A percentile compares a stretch with the other conserved stretches of the same genome.
Conservation (phyloP, 2,329 filamentous ascomycete species). For the Fusarium setosum region DNA sequence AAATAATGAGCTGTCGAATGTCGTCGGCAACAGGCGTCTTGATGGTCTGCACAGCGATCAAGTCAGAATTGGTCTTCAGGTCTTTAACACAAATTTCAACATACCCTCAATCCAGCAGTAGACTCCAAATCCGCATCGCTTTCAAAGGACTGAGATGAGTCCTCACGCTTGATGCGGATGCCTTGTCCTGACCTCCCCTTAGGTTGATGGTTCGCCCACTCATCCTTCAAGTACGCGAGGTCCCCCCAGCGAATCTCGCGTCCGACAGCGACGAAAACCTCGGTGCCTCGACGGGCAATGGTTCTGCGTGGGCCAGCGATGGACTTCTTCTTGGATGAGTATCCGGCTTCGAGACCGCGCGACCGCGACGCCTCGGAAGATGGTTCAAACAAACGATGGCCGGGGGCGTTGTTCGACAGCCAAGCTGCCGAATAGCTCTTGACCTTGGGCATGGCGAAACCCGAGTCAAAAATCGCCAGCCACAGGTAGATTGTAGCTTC, state of each 20-base stretch:
- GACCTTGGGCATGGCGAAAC: conserved; percentile 79
- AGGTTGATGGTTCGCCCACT: conserved; percentile 48
- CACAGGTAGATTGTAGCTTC: conserved; percentile 15
- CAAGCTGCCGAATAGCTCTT: conserved; percentile 88
- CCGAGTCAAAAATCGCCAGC: conserved; percentile 7
- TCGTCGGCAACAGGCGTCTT: conserved; percentile 82
- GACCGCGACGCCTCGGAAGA: conserved; percentile 52
- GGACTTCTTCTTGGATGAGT: conserved; percentile 56
- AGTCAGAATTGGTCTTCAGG: conserved; percentile 10
- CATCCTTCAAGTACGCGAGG: conserved; percentile 80
- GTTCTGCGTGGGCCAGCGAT: conserved; percentile 68
- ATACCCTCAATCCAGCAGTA: conserved; percentile 48
- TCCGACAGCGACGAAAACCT: conserved; percentile 89
- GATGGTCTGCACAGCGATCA: conserved; percentile 66
- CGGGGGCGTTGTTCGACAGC: conserved; percentile 82
- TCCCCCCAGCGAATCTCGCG: conserved; percentile 95
- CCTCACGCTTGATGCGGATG: conserved; percentile 61
- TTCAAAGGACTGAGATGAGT: conserved; percentile 53
- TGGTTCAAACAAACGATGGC: conserved; percentile 79
- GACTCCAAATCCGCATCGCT: conserved; percentile 42
- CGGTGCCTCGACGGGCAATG: conserved; percentile 84
- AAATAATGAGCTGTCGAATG: conserved; percentile 87
- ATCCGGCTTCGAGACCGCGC: conserved; percentile 53
- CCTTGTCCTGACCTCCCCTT: conserved; percentile 47
- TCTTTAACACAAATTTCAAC: conserved; percentile 22